Evolutionary conservation across 257 asterid genomes (phyloP).

Genomic region (Fraxinus cuspidata): DNA sequence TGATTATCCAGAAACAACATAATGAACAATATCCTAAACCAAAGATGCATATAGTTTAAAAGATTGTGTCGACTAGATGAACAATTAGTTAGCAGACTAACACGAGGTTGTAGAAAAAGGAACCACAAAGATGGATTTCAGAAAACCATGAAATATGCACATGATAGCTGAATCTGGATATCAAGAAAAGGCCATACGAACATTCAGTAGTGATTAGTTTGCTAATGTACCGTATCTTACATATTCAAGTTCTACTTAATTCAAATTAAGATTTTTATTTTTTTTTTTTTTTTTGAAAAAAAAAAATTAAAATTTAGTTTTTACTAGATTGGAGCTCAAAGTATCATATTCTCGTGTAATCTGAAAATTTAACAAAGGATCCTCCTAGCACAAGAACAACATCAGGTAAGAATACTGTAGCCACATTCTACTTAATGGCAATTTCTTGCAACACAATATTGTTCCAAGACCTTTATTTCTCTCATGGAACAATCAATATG

Average conservation of each 20-base stretch:
- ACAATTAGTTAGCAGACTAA: background rate
- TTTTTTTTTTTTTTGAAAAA: background rate
- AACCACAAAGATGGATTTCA: background rate
- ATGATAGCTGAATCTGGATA: background rate
- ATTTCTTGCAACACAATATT: background rate
- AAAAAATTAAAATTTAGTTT: background rate
- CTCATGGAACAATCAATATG: slow-evolving; percentile 1
- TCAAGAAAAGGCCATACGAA: background rate
- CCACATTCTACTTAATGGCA: background rate
- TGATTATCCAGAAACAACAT: background rate
- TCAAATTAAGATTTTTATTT: background rate
- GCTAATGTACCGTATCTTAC: background rate
- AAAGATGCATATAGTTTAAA: background rate
- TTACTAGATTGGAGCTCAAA: background rate
- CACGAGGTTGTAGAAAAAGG: background rate
- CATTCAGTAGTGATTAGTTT: background rate
- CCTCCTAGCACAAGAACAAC: background rate
- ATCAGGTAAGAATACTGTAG: background rate
- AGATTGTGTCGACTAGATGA: background rate
- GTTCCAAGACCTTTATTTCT: slow-evolving; percentile 14
- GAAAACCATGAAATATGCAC: background rate
- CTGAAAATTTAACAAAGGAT: background rate
- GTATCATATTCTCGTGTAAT: background rate
- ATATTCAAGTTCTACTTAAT: background rate
- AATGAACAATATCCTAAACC: background rate